Evolutionary conservation across 495 filamentous ascomycete genomes (phyloP).

Genomic region (Halenospora varia): DNA sequence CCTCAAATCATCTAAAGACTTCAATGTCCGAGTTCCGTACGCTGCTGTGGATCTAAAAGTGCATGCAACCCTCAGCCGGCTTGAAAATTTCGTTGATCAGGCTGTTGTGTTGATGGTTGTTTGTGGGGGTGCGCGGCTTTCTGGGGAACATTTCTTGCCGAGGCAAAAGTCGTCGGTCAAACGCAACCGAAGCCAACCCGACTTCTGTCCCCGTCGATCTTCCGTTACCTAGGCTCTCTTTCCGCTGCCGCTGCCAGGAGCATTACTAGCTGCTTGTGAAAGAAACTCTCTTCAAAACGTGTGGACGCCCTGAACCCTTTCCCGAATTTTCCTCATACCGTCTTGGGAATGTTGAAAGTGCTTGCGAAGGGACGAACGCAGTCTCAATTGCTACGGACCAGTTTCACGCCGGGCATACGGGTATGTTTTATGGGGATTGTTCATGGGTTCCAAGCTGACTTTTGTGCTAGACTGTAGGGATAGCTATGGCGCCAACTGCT

Average conservation of each 20-base stretch:
- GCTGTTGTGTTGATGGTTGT: not conserved
- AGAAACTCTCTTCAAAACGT: slow-evolving; percentile 2
- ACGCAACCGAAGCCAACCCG: no score
- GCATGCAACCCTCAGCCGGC: no score
- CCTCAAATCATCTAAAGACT: no score
- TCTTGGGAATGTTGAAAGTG: slow-evolving; percentile 39
- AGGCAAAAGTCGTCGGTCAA: slow-evolving; percentile 1
- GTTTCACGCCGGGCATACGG: slow-evolving; percentile 28
- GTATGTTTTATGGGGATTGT: slow-evolving; percentile 23
- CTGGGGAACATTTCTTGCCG: not conserved
- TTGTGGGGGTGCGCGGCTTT: not conserved
- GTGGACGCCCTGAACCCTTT: slow-evolving; percentile 2
- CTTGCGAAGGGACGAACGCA: slow-evolving; percentile 39
- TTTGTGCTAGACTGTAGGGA: slow-evolving; percentile 4
- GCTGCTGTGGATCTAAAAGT: no score
- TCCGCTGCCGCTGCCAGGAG: not conserved
- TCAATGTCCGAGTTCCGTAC: no score
- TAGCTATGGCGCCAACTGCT: slow-evolving; percentile 31
- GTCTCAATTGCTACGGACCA: slow-evolving; percentile 35
- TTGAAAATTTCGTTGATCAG: not conserved
- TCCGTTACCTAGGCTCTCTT: not conserved
- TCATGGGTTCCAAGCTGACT: not conserved
- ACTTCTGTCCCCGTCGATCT: not conserved
- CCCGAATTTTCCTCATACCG: slow-evolving; percentile 22
- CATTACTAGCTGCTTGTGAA: slow-evolving; percentile 10